A percentile compares a stretch with the other conserved stretches of the same genome.
These are phyloP conservation scores for Actinidia arguta DNA, from an alignment of 179 eudicot species.

Conservation along the genomic window DNA sequence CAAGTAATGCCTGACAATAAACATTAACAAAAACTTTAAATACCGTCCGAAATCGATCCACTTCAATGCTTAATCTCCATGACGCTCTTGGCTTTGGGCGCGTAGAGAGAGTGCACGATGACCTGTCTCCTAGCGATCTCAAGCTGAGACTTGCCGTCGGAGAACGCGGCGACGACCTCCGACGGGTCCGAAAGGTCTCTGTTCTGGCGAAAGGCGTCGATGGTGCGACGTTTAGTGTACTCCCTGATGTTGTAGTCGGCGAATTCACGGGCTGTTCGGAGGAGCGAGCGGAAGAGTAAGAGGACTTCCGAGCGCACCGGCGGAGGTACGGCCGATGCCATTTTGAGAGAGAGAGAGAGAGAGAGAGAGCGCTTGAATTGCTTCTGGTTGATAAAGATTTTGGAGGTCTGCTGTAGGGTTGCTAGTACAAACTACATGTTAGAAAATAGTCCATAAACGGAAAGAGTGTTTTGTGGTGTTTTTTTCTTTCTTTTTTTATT, in stretches of 20 bases:
- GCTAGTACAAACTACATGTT: not conserved
- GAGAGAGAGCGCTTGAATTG: no score
- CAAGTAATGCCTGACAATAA: no score
- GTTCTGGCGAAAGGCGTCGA: conserved; percentile 59
- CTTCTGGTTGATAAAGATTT: not conserved
- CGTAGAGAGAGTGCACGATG: conserved; percentile 53
- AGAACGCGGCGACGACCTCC: conserved; percentile 41
- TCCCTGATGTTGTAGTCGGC: conserved; percentile 68
- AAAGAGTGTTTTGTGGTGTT: no score
- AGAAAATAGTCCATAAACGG: not conserved
- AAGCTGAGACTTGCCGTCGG: conserved; percentile 59
- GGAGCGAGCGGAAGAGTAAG: conserved; percentile 53
- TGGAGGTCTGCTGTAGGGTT: not conserved
- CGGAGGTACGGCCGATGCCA: conserved; percentile 28
- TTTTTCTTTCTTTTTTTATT: no score
- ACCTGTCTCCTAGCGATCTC: conserved; percentile 54
- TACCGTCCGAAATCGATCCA: conserved; percentile 18
- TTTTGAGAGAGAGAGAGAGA: not conserved
- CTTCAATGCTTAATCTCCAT: conserved; percentile 55
- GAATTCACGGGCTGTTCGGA: conserved; percentile 56
- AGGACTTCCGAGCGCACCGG: conserved; percentile 48
- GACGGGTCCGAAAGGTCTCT: conserved; percentile 43
- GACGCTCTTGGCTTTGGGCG: conserved; percentile 52
- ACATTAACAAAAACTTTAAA: conserved; percentile 12
- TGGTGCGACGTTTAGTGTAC: conserved; percentile 58